phyloP scores from a whole-genome alignment of 495 filamentous ascomycete species.

The Podospora conica region DNA sequence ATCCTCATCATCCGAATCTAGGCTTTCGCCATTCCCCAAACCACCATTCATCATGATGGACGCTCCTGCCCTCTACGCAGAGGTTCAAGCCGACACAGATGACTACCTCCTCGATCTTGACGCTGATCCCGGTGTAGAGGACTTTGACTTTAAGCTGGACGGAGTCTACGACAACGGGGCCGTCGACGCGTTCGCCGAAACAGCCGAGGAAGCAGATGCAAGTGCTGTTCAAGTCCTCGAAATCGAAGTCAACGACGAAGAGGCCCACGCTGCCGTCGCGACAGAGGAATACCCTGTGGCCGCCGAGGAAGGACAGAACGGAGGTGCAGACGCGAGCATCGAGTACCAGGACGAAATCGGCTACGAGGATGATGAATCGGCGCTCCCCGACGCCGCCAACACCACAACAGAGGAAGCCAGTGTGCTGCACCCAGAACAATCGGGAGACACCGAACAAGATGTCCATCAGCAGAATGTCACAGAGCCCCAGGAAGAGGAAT shows the following conservation, averaged over 20 bases:
- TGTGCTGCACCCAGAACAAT: neutral
- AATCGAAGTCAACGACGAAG: slow-evolving; percentile 18
- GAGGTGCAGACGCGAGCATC: slow-evolving; percentile 7
- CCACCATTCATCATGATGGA: slow-evolving; percentile 17
- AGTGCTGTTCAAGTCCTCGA: slow-evolving; percentile 13
- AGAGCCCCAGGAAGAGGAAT: neutral
- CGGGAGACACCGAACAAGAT: neutral
- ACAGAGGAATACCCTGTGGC: slow-evolving; percentile 2
- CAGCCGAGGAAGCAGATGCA: neutral
- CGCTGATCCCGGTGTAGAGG: slow-evolving; percentile 21
- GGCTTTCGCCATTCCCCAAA: neutral
- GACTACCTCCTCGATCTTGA: slow-evolving; percentile 24
- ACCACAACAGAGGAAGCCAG: neutral
- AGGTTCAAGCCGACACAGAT: slow-evolving; percentile 21
- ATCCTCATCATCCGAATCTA: neutral
- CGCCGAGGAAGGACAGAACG: slow-evolving; percentile 22
- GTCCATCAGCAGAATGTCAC: neutral
- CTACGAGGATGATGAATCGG: slow-evolving; percentile 25
- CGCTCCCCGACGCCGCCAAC: neutral
- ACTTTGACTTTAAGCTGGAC: slow-evolving; percentile 28
- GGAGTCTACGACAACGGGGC: slow-evolving; percentile 12
- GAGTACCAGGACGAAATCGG: slow-evolving; percentile 29
- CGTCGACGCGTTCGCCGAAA: neutral
- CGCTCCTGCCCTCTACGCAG: slow-evolving; percentile 16
- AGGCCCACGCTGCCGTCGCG: neutral